A percentile compares a stretch with the other conserved stretches of the same genome.
Evolutionary conservation across 176 grass and related monocot species (phyloP).

Genomic region (Hsuehochloa calcarea): DNA sequence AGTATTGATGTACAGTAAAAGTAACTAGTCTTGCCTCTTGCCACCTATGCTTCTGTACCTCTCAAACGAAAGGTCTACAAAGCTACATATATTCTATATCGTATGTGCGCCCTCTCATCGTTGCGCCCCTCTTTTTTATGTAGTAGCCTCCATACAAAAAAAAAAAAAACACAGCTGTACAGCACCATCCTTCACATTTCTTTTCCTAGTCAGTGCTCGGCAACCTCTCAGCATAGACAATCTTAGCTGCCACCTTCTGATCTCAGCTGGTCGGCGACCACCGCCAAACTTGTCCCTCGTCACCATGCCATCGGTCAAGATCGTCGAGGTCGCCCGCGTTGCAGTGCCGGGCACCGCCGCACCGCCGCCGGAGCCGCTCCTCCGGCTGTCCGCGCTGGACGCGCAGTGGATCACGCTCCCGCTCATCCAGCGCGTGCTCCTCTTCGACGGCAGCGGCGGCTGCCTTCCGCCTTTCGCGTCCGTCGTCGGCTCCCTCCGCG

Average conservation of each 20-base stretch:
- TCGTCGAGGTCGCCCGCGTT: conserved; percentile 19
- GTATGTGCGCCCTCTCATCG: no score
- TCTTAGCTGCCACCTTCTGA: neutral
- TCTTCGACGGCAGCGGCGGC: neutral
- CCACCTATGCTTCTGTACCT: no score
- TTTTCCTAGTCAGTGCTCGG: no score
- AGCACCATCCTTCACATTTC: no score
- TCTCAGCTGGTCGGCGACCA: neutral
- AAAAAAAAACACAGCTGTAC: no score
- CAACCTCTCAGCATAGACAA: no score
- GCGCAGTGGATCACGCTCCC: conserved; percentile 32
- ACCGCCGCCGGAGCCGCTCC: neutral
- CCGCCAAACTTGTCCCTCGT: neutral
- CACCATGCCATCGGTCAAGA: neutral
- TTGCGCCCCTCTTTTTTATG: no score
- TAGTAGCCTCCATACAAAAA: no score
- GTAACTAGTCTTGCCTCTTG: no score
- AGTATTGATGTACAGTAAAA: no score
- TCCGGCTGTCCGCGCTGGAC: conserved; percentile 33
- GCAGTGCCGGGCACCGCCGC: neutral
- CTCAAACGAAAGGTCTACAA: no score
- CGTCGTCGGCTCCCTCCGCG: conserved; percentile 22
- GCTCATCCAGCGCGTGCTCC: conserved; percentile 29
- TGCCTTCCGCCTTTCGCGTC: conserved; percentile 1
- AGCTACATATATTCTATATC: no score